Evolutionary conservation across 345 rosid genomes (phyloP).

Genomic region (Syzygium grande): DNA sequence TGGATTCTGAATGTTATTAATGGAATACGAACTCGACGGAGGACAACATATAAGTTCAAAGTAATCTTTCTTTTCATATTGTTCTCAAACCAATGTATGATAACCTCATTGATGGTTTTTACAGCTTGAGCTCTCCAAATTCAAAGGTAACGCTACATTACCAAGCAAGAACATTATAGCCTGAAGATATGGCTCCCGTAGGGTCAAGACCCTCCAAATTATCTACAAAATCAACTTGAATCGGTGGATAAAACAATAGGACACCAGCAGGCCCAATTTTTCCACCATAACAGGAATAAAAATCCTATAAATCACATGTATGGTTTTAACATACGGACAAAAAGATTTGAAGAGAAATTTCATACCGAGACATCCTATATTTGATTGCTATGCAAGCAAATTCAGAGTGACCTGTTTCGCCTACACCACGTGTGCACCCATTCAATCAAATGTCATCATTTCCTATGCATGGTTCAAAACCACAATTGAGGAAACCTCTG

Average conservation of each 20-base stretch:
- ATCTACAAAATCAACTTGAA: not conserved
- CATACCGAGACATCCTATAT: not conserved
- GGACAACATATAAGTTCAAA: not conserved
- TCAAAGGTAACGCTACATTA: not conserved
- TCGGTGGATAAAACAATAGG: not conserved
- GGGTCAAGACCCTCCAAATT: not conserved
- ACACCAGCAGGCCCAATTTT: not conserved
- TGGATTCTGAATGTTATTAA: not conserved
- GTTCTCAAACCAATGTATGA: not conserved
- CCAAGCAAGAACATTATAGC: not conserved
- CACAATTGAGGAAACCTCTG: too few species aligned
- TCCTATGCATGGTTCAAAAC: not conserved
- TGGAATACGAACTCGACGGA: not conserved
- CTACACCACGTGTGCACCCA: not conserved
- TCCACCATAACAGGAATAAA: not conserved
- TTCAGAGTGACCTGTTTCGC: not conserved
- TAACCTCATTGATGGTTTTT: not conserved
- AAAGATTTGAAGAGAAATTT: not conserved
- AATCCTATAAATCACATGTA: not conserved
- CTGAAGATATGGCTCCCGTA: not conserved
- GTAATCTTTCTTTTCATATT: not conserved
- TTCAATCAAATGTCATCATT: not conserved
- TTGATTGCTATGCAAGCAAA: not conserved
- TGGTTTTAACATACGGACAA: not conserved
- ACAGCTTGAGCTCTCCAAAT: not conserved